Evolutionary conservation across 345 rosid species (phyloP).

Genomic region (Linum trigynum): DNA sequence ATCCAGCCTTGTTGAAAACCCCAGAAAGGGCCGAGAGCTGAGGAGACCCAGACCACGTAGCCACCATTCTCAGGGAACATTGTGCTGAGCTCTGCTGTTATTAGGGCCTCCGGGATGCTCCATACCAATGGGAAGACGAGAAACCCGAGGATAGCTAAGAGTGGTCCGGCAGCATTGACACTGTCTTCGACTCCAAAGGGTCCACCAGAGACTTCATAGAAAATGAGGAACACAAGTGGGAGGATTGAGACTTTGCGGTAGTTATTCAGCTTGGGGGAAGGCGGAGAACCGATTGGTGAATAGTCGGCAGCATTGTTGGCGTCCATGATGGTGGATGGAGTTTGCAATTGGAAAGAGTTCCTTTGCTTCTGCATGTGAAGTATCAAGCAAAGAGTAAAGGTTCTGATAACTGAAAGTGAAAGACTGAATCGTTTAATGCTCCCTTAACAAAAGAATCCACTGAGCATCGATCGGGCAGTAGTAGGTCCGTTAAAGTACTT

Average conservation of each 20-base stretch:
- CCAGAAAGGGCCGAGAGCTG: background rate
- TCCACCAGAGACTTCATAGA: background rate
- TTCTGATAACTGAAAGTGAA: background rate
- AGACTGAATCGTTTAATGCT: background rate
- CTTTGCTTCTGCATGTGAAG: background rate
- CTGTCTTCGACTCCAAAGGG: background rate
- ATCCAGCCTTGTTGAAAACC: background rate
- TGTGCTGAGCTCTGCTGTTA: background rate
- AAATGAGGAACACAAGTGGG: background rate
- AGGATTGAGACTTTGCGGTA: background rate
- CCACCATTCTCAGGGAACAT: background rate
- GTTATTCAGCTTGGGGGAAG: background rate
- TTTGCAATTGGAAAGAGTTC: background rate
- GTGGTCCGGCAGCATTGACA: background rate
- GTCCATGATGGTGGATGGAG: background rate
- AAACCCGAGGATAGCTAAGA: background rate
- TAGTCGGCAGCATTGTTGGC: background rate
- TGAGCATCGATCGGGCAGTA: background rate
- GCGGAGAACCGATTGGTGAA: background rate
- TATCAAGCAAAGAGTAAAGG: background rate
- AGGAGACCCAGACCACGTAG: background rate
- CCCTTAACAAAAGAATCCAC: too few relatives aligned
- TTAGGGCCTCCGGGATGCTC: background rate
- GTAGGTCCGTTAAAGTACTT: too few relatives aligned
- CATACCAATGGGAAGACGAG: background rate